These are phyloP conservation scores for Erodium moschatum DNA, from an alignment of 441 rosid species.

Conservation along the genomic window DNA sequence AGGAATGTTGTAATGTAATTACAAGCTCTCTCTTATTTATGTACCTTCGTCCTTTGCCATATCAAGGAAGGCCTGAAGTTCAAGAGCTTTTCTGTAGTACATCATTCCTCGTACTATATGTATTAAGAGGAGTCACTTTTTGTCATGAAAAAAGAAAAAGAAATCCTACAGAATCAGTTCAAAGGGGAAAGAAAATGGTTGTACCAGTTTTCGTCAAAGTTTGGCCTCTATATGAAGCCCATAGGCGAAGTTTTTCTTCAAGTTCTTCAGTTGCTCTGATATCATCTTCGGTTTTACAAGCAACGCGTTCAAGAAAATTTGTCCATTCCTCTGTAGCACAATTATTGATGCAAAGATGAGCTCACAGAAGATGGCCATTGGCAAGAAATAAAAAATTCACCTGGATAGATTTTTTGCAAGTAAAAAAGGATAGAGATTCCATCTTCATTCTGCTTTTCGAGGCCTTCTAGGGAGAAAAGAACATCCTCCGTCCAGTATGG, in stretches of 20 bases:
- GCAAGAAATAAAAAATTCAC: slow-evolving; percentile 25
- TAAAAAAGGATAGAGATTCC: slow-evolving; percentile 94
- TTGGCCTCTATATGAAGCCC: slow-evolving; percentile 99
- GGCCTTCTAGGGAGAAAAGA: slow-evolving; percentile 63
- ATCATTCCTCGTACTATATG: slow-evolving; percentile 93
- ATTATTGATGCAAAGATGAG: slow-evolving; percentile 5
- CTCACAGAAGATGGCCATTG: background rate
- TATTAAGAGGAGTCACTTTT: slow-evolving; percentile 15
- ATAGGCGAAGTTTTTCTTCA: slow-evolving; percentile 81
- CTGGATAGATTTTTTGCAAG: slow-evolving; percentile 98
- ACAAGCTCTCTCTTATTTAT: background rate
- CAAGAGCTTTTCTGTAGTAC: slow-evolving; percentile 95
- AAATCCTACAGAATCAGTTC: background rate
- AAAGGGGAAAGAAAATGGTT: background rate
- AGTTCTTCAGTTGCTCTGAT: slow-evolving; percentile 49
- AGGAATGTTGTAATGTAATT: slow-evolving; percentile 16
- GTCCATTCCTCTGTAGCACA: slow-evolving; percentile 80
- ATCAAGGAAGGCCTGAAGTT: slow-evolving; percentile 98
- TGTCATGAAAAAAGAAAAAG: slow-evolving; percentile 9
- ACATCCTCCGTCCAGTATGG: slow-evolving; percentile 97
- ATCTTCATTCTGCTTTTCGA: slow-evolving; percentile 87
- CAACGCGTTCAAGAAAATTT: slow-evolving; percentile 77
- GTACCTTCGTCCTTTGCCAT: slow-evolving; percentile 95
- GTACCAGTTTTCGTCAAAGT: slow-evolving; percentile 97
- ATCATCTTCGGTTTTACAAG: slow-evolving; percentile 48